Evolutionary conservation across 345 rosid genomes (phyloP), one percentile per base, ranked within the genome.

Genomic region (Ricinus communis): DNA sequence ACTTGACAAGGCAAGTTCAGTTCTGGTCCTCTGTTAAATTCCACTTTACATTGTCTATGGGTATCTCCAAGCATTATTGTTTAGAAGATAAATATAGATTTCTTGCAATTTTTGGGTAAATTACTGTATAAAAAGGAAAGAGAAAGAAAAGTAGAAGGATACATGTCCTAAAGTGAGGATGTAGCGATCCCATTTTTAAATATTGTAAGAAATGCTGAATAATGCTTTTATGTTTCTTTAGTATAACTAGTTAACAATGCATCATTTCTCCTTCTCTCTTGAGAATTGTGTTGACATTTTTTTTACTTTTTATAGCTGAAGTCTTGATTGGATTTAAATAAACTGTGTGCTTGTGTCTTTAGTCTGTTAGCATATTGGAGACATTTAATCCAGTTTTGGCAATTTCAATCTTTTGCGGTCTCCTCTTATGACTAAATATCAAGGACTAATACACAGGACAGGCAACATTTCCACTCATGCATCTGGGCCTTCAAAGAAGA

Each of bases 381-480:
- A 46, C 25, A 30, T 31, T 30, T 46, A 45, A 31, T 70, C 13
- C 54, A 28, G 3, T 64, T n/a, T 43, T 14, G 18, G 13, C 2
- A 13, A 19, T 41, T 25, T 4, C 27, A 47, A 28, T 36, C 41
- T 36, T 27, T 33, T 13, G 13, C 30, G 51, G 55, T 24, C 10
- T 43, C 12, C 16, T 25, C 22, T 28, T 58, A 51, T 27, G 13
- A 51, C 64, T 15, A 55, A n/a, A n/a, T n/a, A n/a, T n/a, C n/a
- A n/a, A n/a, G 30, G 54, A 11, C 16, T 9, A 45, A 50, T 40
- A 3, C 79, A 75, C 85, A 94, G 97, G 99, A 60, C 62, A 49
- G 97, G 97, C 69, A 76, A 70, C 72, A 83, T 87, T 77, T 85
- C 90, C 22, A 81, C 92, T 71, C 83, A 80, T 50, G 75, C 77